Evolutionary conservation across 2,329 filamentous ascomycete genomes (phyloP).

Genomic region (Alternaria brassicae): DNA sequence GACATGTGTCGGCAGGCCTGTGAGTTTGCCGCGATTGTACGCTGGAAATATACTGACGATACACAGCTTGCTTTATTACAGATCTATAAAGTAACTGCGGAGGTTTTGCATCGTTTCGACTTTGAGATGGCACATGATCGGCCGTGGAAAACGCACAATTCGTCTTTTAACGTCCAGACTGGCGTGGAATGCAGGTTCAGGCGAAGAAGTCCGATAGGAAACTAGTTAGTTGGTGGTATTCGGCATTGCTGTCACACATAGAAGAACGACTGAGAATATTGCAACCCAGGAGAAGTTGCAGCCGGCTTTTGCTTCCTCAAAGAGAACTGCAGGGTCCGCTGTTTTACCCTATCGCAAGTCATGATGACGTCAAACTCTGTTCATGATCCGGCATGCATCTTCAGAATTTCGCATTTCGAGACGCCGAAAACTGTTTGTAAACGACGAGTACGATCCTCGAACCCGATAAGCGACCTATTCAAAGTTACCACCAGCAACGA

Average conservation of each 20-base stretch:
- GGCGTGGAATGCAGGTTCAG: slow-evolving; percentile 22
- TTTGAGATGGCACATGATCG: slow-evolving; percentile 30
- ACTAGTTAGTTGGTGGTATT: neutral
- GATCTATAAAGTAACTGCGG: slow-evolving; percentile 31
- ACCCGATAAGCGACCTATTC: neutral
- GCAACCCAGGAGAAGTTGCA: neutral
- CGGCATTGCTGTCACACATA: neutral
- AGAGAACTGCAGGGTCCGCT: neutral
- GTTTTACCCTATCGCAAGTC: slow-evolving; percentile 9
- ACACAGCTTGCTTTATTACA: slow-evolving; percentile 21
- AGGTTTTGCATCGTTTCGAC: slow-evolving; percentile 26
- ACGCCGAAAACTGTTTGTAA: neutral
- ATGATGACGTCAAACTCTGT: slow-evolving; percentile 15
- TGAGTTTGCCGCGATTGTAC: slow-evolving; percentile 36
- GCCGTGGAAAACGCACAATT: slow-evolving; percentile 30
- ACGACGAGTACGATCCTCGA: neutral
- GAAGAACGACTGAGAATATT: neutral
- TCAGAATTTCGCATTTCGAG: neutral
- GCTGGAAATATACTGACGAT: neutral
- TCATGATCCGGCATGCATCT: neutral
- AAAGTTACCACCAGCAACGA: neutral
- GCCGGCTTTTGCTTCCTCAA: neutral
- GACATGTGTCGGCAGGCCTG: slow-evolving; percentile 68
- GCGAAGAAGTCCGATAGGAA: neutral
- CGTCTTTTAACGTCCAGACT: slow-evolving; percentile 28